Conservation (phyloP, 2,329 filamentous ascomycete species). For the Ophiostoma sp. region DNA sequence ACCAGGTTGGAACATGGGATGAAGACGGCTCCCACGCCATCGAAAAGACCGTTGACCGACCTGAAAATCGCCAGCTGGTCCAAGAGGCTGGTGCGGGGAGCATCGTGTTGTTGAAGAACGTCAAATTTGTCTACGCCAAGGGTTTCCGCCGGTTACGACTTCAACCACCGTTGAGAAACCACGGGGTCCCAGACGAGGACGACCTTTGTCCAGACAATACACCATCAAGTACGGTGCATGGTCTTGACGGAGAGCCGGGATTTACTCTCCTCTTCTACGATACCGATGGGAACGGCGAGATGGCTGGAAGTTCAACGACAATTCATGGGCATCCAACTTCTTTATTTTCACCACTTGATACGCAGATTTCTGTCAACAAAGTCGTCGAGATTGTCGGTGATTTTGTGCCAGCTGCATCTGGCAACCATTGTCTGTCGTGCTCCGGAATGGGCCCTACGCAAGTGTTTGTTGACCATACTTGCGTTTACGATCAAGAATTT, state of each 20-base stretch:
- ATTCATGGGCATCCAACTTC: not conserved
- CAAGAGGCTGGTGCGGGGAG: slow-evolving; percentile 62
- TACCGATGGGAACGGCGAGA: too few relatives aligned
- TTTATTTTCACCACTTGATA: not conserved
- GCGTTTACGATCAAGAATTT: slow-evolving; percentile 58
- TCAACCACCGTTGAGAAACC: not conserved
- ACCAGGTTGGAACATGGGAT: too few relatives aligned
- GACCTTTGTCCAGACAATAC: too few relatives aligned
- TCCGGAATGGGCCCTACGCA: slow-evolving; percentile 27
- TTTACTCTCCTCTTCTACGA: slow-evolving; percentile 1
- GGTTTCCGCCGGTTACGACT: not conserved
- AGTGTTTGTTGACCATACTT: too few relatives aligned
- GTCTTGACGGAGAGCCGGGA: not conserved
- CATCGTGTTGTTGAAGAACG: slow-evolving; percentile 63
- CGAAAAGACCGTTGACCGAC: not conserved
- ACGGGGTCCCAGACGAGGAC: too few relatives aligned
- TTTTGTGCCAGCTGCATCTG: not conserved
- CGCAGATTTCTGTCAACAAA: not conserved
- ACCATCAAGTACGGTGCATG: not conserved
- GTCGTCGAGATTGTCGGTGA: not conserved
- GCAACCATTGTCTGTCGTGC: not conserved
- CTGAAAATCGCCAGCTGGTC: slow-evolving; percentile 59
- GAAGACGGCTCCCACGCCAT: not conserved
- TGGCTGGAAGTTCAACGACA: not conserved
- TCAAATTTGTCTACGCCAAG: not conserved